Conservation (phyloP, 2,329 filamentous ascomycete genomes). For the Penicillium sp. region DNA sequence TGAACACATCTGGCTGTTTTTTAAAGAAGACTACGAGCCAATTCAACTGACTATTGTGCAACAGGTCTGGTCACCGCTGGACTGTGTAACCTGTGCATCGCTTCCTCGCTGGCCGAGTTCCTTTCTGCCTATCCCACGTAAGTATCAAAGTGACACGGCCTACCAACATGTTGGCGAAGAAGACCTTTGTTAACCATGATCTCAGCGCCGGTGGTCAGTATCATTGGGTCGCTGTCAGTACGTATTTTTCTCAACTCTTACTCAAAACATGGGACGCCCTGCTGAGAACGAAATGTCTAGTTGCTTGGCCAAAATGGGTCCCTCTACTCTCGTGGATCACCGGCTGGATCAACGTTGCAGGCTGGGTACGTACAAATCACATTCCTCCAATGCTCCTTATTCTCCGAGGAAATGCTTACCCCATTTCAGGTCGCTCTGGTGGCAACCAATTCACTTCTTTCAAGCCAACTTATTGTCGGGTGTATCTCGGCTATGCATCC, state of each 20-base stretch:
- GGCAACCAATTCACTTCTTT: conserved; percentile 61
- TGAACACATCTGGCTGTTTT: too few species aligned
- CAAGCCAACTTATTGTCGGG: conserved; percentile 60
- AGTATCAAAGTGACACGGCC: neutral
- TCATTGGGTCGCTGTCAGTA: conserved; percentile 59
- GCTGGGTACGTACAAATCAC: conserved; percentile 48
- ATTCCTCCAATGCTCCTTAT: neutral
- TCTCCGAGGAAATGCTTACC: conserved; percentile 12
- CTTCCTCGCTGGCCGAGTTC: conserved; percentile 64
- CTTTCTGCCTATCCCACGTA: conserved; percentile 56
- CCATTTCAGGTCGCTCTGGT: conserved; percentile 47
- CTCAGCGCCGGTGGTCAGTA: conserved; percentile 54
- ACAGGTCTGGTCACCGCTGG: conserved; percentile 51
- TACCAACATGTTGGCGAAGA: neutral
- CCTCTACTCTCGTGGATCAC: conserved; percentile 62
- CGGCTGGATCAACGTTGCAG: conserved; percentile 63
- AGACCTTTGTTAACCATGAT: neutral
- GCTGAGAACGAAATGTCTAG: conserved; percentile 13
- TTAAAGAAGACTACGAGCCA: too few species aligned
- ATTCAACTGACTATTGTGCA: neutral
- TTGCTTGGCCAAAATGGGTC: conserved; percentile 56
- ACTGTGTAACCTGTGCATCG: conserved; percentile 63
- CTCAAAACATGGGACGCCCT: too few species aligned
- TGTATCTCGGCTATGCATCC: conserved; percentile 57
- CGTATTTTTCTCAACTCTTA: conserved; percentile 2